These are phyloP conservation scores for Metarhizium sp. DNA, from an alignment of 2,329 filamentous ascomycete genomes.

Conservation along the genomic window DNA sequence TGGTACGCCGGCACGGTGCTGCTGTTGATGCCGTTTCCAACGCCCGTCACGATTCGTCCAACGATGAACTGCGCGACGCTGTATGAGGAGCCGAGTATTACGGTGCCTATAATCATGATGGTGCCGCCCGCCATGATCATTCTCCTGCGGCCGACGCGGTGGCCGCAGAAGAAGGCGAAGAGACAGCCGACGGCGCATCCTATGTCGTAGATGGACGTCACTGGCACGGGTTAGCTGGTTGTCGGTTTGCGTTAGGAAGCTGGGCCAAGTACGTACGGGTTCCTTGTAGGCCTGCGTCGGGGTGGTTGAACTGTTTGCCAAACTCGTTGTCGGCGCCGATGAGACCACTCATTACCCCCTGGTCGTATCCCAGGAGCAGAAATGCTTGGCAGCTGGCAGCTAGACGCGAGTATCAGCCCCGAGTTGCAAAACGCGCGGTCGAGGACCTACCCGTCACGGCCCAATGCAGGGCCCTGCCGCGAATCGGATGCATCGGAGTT, in stretches of 20 bases:
- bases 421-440: no score
- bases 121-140: conserved; percentile 30
- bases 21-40: conserved; percentile 24
- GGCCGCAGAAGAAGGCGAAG: conserved; percentile 24
- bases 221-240: background rate
- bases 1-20: conserved; percentile 25
- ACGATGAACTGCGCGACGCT: conserved; percentile 18
- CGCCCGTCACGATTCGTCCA: conserved; percentile 29
- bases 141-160: conserved; percentile 30
- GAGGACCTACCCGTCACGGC: background rate
- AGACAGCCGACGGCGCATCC: conserved; percentile 22
- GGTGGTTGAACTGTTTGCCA: conserved; percentile 25
- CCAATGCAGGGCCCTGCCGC: background rate
- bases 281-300: conserved; percentile 26
- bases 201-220: conserved; percentile 24
- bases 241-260: no score
- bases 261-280: conserved; percentile 9
- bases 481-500: background rate
- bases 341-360: conserved; percentile 22
- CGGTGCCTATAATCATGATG: conserved; percentile 34
- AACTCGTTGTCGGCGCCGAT: conserved; percentile 31
- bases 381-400: conserved; percentile 1
- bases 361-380: conserved; percentile 1
- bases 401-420: background rate
- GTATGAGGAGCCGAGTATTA: conserved; percentile 5